A percentile compares a stretch with the other conserved stretches of the same genome.
Evolutionary conservation across 805 yeast species (phyloP).

Genomic region (Torulaspora gathmanii): DNA sequence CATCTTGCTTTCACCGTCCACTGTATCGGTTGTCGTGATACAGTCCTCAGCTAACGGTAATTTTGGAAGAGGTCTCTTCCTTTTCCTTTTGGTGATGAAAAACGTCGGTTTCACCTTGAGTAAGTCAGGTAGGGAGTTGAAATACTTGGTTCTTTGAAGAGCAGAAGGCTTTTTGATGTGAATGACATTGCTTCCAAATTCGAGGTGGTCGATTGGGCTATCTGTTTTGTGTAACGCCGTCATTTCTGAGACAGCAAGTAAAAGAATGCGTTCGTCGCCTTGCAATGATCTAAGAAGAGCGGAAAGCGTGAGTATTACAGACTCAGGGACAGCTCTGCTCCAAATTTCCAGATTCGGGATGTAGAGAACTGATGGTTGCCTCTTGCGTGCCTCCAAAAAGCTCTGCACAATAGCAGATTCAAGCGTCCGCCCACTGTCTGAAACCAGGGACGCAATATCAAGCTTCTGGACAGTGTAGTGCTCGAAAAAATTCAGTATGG

Average conservation of each 20-base stretch:
- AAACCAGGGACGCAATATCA: slow-evolving; percentile 70
- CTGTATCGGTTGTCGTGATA: neutral
- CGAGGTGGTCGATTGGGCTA: slow-evolving; percentile 18
- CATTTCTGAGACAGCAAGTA: slow-evolving; percentile 65
- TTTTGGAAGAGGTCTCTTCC: slow-evolving; percentile 39
- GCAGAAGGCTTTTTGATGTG: slow-evolving; percentile 46
- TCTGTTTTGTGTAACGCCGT: slow-evolving; percentile 8
- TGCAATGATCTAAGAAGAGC: slow-evolving; percentile 64
- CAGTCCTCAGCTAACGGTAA: slow-evolving; percentile 37
- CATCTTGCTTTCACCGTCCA: slow-evolving; percentile 25
- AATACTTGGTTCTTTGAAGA: slow-evolving; percentile 52
- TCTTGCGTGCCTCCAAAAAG: slow-evolving; percentile 81
- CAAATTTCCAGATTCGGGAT: slow-evolving; percentile 81
- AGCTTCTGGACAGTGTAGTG: slow-evolving; percentile 85
- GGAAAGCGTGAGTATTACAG: slow-evolving; percentile 67
- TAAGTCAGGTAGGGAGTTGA: slow-evolving; percentile 49
- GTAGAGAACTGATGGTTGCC: slow-evolving; percentile 79
- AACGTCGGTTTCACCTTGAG: slow-evolving; percentile 64
- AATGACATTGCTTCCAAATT: slow-evolving; percentile 41
- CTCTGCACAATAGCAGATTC: slow-evolving; percentile 81
- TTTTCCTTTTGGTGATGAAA: slow-evolving; percentile 57
- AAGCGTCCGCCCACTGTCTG: slow-evolving; percentile 74
- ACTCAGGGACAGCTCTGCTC: slow-evolving; percentile 59
- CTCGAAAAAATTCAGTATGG: slow-evolving; percentile 75
- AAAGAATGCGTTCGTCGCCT: slow-evolving; percentile 66